These are phyloP conservation scores for Lyophyllum atratum DNA, from an alignment of 768 basidiomycete genomes.

Conservation along the genomic window DNA sequence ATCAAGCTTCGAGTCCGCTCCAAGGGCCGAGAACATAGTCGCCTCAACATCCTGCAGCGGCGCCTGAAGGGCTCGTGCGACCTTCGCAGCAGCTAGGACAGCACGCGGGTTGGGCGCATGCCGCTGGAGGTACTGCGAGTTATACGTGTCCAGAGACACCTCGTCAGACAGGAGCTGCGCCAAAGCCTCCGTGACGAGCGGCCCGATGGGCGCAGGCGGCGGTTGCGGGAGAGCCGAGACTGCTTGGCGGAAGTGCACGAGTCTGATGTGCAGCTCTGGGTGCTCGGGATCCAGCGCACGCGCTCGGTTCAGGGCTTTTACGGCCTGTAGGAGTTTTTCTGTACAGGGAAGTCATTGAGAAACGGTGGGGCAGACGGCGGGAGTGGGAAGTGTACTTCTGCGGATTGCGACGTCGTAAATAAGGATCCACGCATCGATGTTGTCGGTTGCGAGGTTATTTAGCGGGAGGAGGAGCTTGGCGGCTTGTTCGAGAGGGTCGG, in stretches of 20 bases:
- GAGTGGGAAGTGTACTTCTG: slow-evolving; percentile 57
- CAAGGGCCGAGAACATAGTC: slow-evolving; percentile 50
- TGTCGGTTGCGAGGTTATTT: slow-evolving; percentile 45
- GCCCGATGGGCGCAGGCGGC: slow-evolving; percentile 46
- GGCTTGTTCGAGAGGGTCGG: slow-evolving; percentile 76
- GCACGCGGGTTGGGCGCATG: slow-evolving; percentile 52
- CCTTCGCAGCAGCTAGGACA: slow-evolving; percentile 67
- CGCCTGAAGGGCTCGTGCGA: slow-evolving; percentile 44
- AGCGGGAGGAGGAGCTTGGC: slow-evolving; percentile 70
- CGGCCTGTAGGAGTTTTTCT: slow-evolving; percentile 85
- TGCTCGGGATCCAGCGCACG: slow-evolving; percentile 51
- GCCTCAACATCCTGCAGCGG: slow-evolving; percentile 63
- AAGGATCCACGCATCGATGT: slow-evolving; percentile 72
- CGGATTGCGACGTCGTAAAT: slow-evolving; percentile 83
- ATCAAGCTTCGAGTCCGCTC: slow-evolving; percentile 42
- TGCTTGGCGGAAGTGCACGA: slow-evolving; percentile 61
- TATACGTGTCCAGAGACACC: slow-evolving; percentile 64
- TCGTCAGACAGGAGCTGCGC: slow-evolving; percentile 56
- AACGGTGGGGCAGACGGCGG: neutral
- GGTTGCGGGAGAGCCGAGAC: slow-evolving; percentile 38
- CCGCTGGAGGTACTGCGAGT: slow-evolving; percentile 73
- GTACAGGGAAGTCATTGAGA: slow-evolving; percentile 1
- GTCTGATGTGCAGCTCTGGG: slow-evolving; percentile 71
- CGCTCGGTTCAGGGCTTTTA: slow-evolving; percentile 64
- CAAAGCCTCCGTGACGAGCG: slow-evolving; percentile 50